A percentile compares a stretch with the other conserved stretches of the same genome.
These are phyloP conservation scores for Sarcodon aspratus DNA, from an alignment of 768 basidiomycete species.

Conservation along the genomic window DNA sequence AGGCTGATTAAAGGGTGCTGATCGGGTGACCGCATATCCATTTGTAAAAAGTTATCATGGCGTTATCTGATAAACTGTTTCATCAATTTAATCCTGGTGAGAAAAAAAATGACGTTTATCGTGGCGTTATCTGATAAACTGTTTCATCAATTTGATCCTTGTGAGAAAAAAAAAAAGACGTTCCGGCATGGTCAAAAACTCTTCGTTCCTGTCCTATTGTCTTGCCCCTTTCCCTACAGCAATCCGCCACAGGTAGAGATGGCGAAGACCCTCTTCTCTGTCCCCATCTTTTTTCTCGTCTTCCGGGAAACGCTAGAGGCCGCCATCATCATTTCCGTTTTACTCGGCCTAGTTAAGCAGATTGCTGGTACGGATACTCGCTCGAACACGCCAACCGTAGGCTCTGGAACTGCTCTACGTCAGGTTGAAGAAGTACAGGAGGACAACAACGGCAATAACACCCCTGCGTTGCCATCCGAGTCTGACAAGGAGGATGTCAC, in stretches of 20 bases:
- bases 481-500: slow-evolving; percentile 9
- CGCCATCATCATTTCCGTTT: slow-evolving; percentile 83
- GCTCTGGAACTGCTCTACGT: neutral
- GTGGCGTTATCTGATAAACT: neutral
- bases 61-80: neutral
- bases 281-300: slow-evolving; percentile 94
- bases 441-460: slow-evolving; percentile 9
- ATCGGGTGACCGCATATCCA: slow-evolving; percentile 7
- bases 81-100: neutral
- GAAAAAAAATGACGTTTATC: neutral
- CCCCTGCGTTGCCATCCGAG: slow-evolving; percentile 3
- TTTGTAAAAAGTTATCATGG: neutral
- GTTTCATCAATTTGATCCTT: neutral
- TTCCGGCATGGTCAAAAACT: neutral
- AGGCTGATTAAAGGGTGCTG: slow-evolving; percentile 12
- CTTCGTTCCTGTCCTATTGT: neutral
- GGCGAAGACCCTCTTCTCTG: slow-evolving; percentile 39
- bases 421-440: slow-evolving; percentile 5
- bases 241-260: neutral
- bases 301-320: slow-evolving; percentile 93
- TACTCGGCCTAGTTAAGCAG: slow-evolving; percentile 87
- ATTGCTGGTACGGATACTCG: slow-evolving; percentile 30
- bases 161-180: too few species aligned
- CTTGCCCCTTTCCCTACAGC: neutral
- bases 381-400: neutral